Percentiles rank a stretch among this genome's conserved stretches.
Evolutionary conservation across 2,329 filamentous ascomycete genomes (phyloP).

Genomic region (Calonectria henricotiae): DNA sequence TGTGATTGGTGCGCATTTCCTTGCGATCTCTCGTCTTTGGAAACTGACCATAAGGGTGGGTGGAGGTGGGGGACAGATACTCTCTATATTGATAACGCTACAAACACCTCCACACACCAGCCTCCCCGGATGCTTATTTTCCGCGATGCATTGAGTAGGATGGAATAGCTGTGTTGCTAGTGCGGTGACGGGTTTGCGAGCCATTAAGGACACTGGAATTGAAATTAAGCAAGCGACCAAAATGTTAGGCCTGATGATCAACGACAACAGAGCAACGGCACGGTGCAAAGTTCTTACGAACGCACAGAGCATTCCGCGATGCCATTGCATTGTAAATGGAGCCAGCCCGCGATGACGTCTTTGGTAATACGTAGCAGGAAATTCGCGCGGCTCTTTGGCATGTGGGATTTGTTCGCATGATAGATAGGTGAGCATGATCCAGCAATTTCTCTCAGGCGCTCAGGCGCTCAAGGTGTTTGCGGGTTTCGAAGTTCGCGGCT

Average conservation of each 20-base stretch:
- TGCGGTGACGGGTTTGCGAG: not conserved
- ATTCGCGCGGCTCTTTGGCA: not conserved
- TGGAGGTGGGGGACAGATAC: not conserved
- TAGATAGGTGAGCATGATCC: no score
- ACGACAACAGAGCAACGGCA: not conserved
- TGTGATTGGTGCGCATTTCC: conserved; percentile 38
- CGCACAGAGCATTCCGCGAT: conserved; percentile 1
- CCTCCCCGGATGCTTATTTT: not conserved
- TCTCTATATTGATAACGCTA: not conserved
- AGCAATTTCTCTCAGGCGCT: conserved; percentile 1
- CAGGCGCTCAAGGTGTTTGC: not conserved
- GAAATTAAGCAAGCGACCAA: not conserved
- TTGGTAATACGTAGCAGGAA: not conserved
- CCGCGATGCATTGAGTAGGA: not conserved
- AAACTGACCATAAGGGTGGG: not conserved
- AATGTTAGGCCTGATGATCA: conserved; percentile 1
- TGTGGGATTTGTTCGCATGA: not conserved
- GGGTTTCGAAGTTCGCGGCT: not conserved
- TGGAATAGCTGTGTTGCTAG: not conserved
- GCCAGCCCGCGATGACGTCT: not conserved
- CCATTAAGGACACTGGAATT: not conserved
- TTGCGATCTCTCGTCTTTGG: not conserved
- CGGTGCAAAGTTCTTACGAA: not conserved
- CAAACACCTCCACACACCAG: not conserved
- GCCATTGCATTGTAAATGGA: not conserved